These are phyloP conservation scores for Aspergillus sp. DNA, from an alignment of 2,329 filamentous ascomycete genomes.

Conservation along the genomic window DNA sequence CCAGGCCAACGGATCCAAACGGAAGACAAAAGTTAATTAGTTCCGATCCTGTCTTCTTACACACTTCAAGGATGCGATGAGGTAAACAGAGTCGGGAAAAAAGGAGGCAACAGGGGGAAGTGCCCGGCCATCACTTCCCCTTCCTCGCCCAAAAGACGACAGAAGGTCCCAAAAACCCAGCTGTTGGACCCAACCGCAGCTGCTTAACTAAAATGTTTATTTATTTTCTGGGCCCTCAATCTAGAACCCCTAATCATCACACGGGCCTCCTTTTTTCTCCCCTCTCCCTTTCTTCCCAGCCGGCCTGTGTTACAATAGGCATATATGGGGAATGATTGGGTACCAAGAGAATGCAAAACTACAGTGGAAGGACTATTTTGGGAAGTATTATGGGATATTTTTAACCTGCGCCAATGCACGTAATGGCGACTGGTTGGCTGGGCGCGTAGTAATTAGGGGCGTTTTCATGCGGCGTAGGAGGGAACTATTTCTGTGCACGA, in stretches of 20 bases:
- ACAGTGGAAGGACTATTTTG: not conserved
- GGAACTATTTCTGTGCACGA: not conserved
- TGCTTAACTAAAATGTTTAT: not conserved
- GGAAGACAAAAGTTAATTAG: too few species aligned
- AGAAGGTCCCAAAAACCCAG: not conserved
- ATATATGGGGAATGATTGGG: not conserved
- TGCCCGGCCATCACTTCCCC: not conserved
- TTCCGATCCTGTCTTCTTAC: too few species aligned
- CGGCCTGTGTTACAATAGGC: not conserved
- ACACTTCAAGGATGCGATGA: too few species aligned
- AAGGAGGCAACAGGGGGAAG: not conserved
- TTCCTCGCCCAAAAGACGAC: too few species aligned
- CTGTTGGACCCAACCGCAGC: not conserved
- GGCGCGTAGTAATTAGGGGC: not conserved
- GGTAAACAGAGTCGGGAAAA: not conserved
- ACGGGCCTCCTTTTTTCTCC: not conserved
- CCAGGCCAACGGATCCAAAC: too few species aligned
- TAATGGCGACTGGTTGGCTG: not conserved
- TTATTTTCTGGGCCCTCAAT: not conserved
- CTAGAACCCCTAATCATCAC: not conserved
- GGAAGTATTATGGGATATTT: slow-evolving; percentile 6
- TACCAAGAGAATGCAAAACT: not conserved
- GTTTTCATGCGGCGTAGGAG: not conserved
- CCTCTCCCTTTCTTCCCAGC: not conserved
- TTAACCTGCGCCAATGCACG: slow-evolving; percentile 3